Evolutionary conservation across 345 rosid genomes (phyloP).

Genomic region (Heritiera littoralis): DNA sequence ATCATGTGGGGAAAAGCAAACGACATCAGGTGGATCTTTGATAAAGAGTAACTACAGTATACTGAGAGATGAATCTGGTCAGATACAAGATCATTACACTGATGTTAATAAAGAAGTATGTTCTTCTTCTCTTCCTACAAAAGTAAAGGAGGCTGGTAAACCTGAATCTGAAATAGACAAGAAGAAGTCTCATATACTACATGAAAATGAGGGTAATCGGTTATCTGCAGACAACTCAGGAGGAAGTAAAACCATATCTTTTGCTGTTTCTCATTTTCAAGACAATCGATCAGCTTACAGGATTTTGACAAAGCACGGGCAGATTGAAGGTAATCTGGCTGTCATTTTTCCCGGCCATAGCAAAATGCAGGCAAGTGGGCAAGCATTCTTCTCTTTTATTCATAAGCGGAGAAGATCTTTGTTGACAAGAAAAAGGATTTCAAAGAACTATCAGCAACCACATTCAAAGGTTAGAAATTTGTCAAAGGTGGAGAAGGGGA

Average conservation of each 20-base stretch:
- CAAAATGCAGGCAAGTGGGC: conserved; percentile 12
- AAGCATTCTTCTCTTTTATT: conserved; percentile 14
- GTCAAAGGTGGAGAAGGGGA: background rate
- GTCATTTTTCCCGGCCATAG: conserved; percentile 6
- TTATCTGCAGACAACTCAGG: background rate
- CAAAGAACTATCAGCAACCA: background rate
- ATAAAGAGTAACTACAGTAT: background rate
- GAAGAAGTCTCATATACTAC: background rate
- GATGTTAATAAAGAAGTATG: background rate
- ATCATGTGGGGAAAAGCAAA: conserved; percentile 6
- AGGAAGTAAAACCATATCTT: conserved; percentile 9
- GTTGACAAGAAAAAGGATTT: conserved; percentile 19
- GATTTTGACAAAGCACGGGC: conserved; percentile 19
- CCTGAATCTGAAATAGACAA: conserved; percentile 17
- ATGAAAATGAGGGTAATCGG: conserved; percentile 17
- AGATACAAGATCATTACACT: background rate
- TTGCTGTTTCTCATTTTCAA: conserved; percentile 15
- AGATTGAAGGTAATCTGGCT: conserved; percentile 12
- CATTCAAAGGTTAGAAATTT: background rate
- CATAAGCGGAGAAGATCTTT: conserved; percentile 22
- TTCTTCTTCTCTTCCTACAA: background rate
- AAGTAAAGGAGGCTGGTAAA: conserved; percentile 18
- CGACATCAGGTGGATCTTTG: conserved; percentile 2
- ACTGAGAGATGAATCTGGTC: background rate
- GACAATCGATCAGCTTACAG: conserved; percentile 5